These are phyloP conservation scores for Pleurotus eryngii DNA, from an alignment of 768 basidiomycete genomes.

Conservation along the genomic window DNA sequence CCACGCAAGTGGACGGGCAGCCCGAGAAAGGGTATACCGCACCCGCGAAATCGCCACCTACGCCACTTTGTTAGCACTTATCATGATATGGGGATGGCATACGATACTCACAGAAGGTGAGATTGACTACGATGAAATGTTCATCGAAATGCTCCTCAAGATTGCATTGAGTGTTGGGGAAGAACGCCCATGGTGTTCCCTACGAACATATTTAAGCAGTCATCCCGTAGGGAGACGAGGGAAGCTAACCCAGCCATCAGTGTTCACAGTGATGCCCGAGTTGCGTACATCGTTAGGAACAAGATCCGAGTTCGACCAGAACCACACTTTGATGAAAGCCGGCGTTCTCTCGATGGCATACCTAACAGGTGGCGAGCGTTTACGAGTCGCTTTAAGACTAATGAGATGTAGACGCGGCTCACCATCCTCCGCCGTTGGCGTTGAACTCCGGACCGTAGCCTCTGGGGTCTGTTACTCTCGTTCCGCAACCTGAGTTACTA, in stretches of 20 bases:
- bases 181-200: conserved; percentile 60
- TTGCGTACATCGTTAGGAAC: conserved; percentile 44
- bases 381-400: too few relatives aligned
- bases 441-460: conserved; percentile 63
- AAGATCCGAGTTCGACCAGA: conserved; percentile 53
- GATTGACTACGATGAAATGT: conserved; percentile 66
- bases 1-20: conserved; percentile 50
- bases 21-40: conserved; percentile 40
- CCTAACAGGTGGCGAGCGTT: conserved; percentile 33
- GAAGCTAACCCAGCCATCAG: conserved; percentile 47
- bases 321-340: conserved; percentile 64
- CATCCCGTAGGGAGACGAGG: neutral
- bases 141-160: conserved; percentile 49
- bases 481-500: conserved; percentile 45
- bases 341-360: conserved; percentile 62
- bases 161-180: conserved; percentile 58
- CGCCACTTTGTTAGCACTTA: neutral
- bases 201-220: conserved; percentile 15
- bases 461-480: conserved; percentile 28
- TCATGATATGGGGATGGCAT: too few relatives aligned
- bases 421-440: conserved; percentile 57
- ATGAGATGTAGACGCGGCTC: conserved; percentile 11
- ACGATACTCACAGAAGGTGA: conserved; percentile 26
- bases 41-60: conserved; percentile 63
- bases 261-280: conserved; percentile 41